These are phyloP conservation scores for Pseudohalonectria lignicola DNA, from an alignment of 2,329 filamentous ascomycete genomes.

Conservation along the genomic window DNA sequence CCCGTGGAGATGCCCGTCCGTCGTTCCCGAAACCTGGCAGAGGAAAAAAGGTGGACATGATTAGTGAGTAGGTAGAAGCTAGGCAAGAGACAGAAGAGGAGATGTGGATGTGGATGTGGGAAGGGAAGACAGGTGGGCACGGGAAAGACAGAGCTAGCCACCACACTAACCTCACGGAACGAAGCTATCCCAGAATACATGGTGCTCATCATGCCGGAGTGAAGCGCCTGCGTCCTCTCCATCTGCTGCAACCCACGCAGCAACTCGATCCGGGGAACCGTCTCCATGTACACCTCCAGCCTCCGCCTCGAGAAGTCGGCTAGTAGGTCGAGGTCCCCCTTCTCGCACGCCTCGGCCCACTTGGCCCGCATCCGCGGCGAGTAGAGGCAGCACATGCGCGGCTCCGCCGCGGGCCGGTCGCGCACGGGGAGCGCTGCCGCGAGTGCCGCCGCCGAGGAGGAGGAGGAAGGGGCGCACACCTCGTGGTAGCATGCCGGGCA, in stretches of 20 bases:
- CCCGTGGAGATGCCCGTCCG: not conserved
- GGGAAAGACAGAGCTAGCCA: no score
- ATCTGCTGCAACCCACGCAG: not conserved
- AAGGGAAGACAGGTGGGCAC: no score
- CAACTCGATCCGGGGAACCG: not conserved
- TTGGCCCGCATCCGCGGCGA: constrained; percentile 20
- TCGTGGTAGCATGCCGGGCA: not conserved
- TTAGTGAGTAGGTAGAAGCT: not conserved
- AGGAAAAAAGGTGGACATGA: not conserved
- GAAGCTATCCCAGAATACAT: not conserved
- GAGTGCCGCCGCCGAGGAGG: not conserved
- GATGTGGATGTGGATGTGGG: no score
- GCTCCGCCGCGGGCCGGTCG: not conserved
- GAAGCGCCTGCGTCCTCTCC: not conserved
- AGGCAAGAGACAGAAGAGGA: no score
- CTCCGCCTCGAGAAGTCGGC: not conserved
- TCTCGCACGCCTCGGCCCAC: constrained; percentile 21
- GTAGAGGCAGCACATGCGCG: not conserved
- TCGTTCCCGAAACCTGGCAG: not conserved
- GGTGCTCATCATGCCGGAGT: not conserved
- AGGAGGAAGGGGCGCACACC: not conserved
- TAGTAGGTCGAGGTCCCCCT: not conserved
- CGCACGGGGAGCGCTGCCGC: not conserved
- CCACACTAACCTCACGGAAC: not conserved
- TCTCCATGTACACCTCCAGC: not conserved